Base-by-base conservation (phyloP, 495 filamentous ascomycete genomes). In the Cercophora samala region DNA sequence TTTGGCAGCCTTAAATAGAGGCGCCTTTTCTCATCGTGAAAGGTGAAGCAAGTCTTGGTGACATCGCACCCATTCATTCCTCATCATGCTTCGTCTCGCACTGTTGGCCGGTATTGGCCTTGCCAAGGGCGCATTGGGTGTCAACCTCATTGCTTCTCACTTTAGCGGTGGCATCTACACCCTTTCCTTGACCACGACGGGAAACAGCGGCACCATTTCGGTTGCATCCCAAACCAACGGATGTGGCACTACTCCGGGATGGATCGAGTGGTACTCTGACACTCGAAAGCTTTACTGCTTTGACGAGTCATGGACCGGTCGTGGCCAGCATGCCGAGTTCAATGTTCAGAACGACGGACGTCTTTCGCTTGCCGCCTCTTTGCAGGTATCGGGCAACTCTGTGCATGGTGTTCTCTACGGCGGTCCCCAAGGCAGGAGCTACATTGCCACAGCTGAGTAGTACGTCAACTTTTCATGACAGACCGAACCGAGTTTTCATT, bases 241-340 rank as follows among this genome's bases (percentile, higher is more conserved):
- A 51, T 80, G 78, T 61, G 79, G 78, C 25, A 68, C 68, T 26
- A 71, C 77, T 17, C 85, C 88, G 4, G 84, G 81, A 60, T 90
- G 86, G 86, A 66, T 90, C 22, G 81, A 83, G 29, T 75, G 84
- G 52, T 83, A 81, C 70, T 19, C 77, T 0, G 72, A 74, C 15
- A 71, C 77, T 13, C 72, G 76, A 25, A 80, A 78, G 6, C 75
- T 90, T 18, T 91, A 89, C 78, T 87, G 85, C 72, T 81, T 86
- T 25, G 84, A 89, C 64, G 88, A 91, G 70, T 75, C 72, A 11
- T 74, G 80, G 69, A 72, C 65, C 53, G 72, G 74, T 22, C 71
- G 72, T 60, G 81, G 81, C 62, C 76, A 76, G 53, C 71, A 83
- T 18, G 70, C 79, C 51, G 73, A 81, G 23, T 85, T 79, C 68